phyloP scores from a whole-genome alignment of 345 rosid species.

The Lepidium africanum region DNA sequence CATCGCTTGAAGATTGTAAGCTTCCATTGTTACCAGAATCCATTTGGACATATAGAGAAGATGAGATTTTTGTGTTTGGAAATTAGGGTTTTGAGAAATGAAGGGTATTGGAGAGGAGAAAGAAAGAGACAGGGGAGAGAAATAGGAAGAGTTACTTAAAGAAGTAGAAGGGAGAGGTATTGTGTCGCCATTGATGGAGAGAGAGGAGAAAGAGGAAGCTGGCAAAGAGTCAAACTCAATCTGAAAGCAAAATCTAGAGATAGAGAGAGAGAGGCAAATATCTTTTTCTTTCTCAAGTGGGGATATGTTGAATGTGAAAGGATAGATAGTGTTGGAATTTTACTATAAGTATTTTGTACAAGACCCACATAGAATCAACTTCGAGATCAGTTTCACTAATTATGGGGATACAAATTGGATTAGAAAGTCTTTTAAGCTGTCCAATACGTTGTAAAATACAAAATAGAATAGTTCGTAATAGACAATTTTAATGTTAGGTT shows the following conservation, averaged over 20 bases:
- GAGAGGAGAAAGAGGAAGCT: slow-evolving; percentile 52
- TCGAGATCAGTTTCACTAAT: too few relatives aligned
- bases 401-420: too few relatives aligned
- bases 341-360: neutral
- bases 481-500: too few relatives aligned
- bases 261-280: neutral
- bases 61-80: neutral
- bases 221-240: slow-evolving; percentile 92
- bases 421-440: too few relatives aligned
- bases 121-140: neutral
- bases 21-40: slow-evolving; percentile 81
- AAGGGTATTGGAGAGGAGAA: neutral
- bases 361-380: too few relatives aligned
- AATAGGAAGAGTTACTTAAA: slow-evolving; percentile 26
- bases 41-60: slow-evolving; percentile 43
- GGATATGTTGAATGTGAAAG: slow-evolving; percentile 35
- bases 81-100: slow-evolving; percentile 34
- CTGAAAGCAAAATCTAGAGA: slow-evolving; percentile 31
- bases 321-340: slow-evolving; percentile 19
- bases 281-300: slow-evolving; percentile 17
- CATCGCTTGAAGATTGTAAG: slow-evolving; percentile 62
- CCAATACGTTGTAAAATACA: too few relatives aligned
- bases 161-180: slow-evolving; percentile 51
- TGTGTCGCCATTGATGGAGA: slow-evolving; percentile 42
- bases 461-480: too few relatives aligned